Base-by-base conservation (phyloP, 495 filamentous ascomycete species). In the Tetracladium marchalianum region DNA sequence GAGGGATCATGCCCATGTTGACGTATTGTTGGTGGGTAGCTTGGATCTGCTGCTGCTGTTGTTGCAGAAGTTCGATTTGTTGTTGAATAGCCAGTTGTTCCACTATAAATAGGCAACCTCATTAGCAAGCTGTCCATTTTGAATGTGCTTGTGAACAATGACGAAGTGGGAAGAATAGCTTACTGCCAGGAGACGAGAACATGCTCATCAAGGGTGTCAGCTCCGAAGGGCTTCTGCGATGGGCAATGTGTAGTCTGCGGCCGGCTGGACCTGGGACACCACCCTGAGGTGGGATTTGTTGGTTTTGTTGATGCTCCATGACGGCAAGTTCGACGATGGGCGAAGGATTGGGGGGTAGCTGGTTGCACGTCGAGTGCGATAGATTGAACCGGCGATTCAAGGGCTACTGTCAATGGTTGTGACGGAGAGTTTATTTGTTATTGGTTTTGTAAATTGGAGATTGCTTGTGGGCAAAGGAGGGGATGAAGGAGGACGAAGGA, bases 41-140 rank as follows among this genome's bases (percentile, higher is more conserved):
- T 61, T 90, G 84, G 63, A 97, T 93, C 61, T 97, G 93, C 66
- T 97, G 93, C 60, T 98, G 92, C 61, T 97, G 93, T 62, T 94
- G 89, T 68, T 98, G 92, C 54, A 98, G 77, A 66, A 90, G 73
- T 68, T 98, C 90, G 61, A 97, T 96, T 66, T 98, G 92, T 72
- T 97, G 92, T 65, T 95, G 90, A 66, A 98, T 85, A 60, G 92
- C 89, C 56, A 97, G 77, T 82, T 97, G 93, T 75, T 97, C 92
- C 87, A 95, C 87, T 92, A 53, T 27, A 44, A 35, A 41, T 58
- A 8, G 13, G 27, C 15, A 37, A 36, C 12, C 17, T 18, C 64
- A 55, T 55, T 53, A 57, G 59, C 52, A 56, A 50, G 22, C 22
- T 45, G 35, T 33, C 18, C 31, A 50, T n/a, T n/a, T n/a, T 27